Percentiles rank a stretch among this genome's conserved stretches.
Evolutionary conservation across 2,329 filamentous ascomycete species (phyloP).

Genomic region (Monilinia fructicola): DNA sequence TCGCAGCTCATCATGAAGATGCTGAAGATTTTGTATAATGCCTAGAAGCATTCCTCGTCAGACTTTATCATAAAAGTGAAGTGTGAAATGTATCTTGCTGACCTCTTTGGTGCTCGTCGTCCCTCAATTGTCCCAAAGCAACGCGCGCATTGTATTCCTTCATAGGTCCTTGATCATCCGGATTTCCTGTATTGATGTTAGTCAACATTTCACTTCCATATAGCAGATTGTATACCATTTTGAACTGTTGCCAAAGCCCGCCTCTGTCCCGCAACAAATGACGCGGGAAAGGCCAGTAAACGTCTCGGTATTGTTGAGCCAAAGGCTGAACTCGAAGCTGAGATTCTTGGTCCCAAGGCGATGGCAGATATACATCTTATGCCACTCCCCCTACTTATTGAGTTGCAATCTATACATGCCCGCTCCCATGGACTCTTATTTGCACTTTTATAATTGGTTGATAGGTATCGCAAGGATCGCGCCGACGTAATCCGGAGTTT

Average conservation of each 20-base stretch:
- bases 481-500: constrained; percentile 9
- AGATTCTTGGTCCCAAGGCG: neutral
- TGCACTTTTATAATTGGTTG: constrained; percentile 5
- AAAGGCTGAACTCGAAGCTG: neutral
- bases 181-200: constrained; percentile 31
- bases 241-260: constrained; percentile 36
- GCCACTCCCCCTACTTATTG: neutral
- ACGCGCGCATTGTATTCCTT: constrained; percentile 87
- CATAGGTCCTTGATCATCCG: constrained; percentile 62
- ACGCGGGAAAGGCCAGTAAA: constrained; percentile 32
- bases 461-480: constrained; percentile 15
- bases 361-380: neutral
- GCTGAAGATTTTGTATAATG: constrained; percentile 85
- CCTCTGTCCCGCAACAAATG: constrained; percentile 37
- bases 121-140: constrained; percentile 67
- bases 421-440: neutral
- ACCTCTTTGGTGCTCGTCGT: constrained; percentile 92
- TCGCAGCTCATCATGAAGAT: constrained; percentile 79
- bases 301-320: neutral
- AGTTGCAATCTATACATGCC: neutral
- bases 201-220: too few relatives aligned
- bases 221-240: constrained; percentile 31
- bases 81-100: constrained; percentile 33
- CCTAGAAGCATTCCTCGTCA: constrained; percentile 48
- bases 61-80: constrained; percentile 7